A percentile compares a stretch with the other conserved stretches of the same genome.
These are phyloP conservation scores for Teratosphaeria zuluensis DNA, from an alignment of 2,329 filamentous ascomycete species.

Conservation along the genomic window DNA sequence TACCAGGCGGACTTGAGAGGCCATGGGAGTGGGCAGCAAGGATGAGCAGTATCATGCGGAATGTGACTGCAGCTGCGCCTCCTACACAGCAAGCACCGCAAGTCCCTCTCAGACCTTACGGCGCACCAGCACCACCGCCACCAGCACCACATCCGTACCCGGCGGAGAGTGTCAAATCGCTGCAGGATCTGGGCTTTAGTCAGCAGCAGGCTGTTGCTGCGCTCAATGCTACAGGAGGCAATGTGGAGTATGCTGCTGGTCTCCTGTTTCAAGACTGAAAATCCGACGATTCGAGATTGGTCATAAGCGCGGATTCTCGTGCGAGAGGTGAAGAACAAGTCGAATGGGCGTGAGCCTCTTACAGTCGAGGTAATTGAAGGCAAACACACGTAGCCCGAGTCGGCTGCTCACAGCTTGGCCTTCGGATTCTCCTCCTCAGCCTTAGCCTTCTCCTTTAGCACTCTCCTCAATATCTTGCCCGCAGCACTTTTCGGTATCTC, in stretches of 20 bases:
- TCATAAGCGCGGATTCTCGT: no score
- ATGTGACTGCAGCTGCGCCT: conserved; percentile 19
- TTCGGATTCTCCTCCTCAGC: background rate
- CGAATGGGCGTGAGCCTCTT: no score
- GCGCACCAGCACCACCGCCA: conserved; percentile 18
- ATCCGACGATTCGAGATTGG: background rate
- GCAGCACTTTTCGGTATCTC: conserved; percentile 39
- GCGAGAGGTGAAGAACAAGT: no score
- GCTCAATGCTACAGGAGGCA: conserved; percentile 39
- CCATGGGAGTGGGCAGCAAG: conserved; percentile 72
- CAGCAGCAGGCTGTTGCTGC: conserved; percentile 38
- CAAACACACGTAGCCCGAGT: background rate
- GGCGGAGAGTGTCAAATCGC: conserved; percentile 30
- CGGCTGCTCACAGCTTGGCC: background rate
- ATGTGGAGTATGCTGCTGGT: conserved; percentile 40
- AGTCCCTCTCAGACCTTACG: conserved; percentile 24
- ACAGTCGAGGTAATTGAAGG: background rate
- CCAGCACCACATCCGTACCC: conserved; percentile 30
- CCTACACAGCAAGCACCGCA: conserved; percentile 15
- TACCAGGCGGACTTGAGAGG: conserved; percentile 50
- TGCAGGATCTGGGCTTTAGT: conserved; percentile 38
- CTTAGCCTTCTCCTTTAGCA: background rate
- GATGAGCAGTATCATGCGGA: conserved; percentile 44
- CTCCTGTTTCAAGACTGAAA: conserved; percentile 34
- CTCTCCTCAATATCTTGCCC: conserved; percentile 39